A percentile compares a stretch with the other conserved stretches of the same genome.
Evolutionary conservation across 2,329 filamentous ascomycete species (phyloP).

Genomic region (Orbilia javanica): DNA sequence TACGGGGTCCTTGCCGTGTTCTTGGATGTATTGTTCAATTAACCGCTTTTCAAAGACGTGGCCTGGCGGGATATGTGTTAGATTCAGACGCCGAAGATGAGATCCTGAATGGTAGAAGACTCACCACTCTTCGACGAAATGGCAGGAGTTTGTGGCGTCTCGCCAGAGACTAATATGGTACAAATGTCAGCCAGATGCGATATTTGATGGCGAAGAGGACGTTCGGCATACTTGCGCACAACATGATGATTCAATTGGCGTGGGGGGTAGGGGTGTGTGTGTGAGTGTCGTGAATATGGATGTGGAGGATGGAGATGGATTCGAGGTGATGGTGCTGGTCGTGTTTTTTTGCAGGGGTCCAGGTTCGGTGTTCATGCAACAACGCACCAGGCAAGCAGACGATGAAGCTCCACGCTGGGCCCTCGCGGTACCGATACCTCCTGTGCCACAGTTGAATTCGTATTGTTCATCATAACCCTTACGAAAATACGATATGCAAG

Average conservation of each 20-base stretch:
- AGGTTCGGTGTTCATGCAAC: slow-evolving; percentile 10
- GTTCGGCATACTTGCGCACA: slow-evolving; percentile 54
- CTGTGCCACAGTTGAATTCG: no score
- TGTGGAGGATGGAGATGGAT: slow-evolving; percentile 28
- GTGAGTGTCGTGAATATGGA: slow-evolving; percentile 20
- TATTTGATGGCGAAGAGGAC: not conserved
- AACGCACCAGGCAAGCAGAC: slow-evolving; percentile 15
- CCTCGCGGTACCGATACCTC: no score
- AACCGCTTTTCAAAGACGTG: slow-evolving; percentile 90
- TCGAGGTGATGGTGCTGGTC: slow-evolving; percentile 44
- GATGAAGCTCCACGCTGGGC: not conserved
- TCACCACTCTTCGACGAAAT: slow-evolving; percentile 89
- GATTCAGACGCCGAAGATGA: slow-evolving; percentile 71
- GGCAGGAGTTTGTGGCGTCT: slow-evolving; percentile 93
- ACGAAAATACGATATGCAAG: no score
- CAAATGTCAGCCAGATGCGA: not conserved
- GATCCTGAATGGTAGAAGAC: slow-evolving; percentile 56
- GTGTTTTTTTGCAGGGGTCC: slow-evolving; percentile 54
- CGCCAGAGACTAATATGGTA: slow-evolving; percentile 82
- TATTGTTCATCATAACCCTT: no score
- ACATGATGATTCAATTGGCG: slow-evolving; percentile 51
- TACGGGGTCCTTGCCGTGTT: slow-evolving; percentile 92
- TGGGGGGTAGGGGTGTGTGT: no score
- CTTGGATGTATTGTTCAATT: slow-evolving; percentile 92
- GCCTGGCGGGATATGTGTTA: slow-evolving; percentile 32